Evolutionary conservation across 441 rosid genomes (phyloP), one percentile per base, ranked within the genome.

Genomic region (Syzygium malaccense): DNA sequence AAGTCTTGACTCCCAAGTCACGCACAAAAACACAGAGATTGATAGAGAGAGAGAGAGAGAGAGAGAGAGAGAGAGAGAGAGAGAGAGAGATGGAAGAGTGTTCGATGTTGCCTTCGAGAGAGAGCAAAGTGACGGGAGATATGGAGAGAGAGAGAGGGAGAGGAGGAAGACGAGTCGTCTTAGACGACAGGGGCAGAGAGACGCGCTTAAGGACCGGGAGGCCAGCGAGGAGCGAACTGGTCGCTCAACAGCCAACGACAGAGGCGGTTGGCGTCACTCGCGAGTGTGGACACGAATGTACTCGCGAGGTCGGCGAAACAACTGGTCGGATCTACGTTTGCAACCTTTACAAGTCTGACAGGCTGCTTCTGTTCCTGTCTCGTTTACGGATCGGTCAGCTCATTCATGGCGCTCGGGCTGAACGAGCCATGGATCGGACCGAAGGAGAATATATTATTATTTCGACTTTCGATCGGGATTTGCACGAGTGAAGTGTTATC

Each of bases 91-190:
- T 3, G 68, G 68, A 37, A 60, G 26, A 57, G 89, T 20, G 33
- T 75, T 84, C 92, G 90, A 88, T 85, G 88, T 94, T 92, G 83
- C 87, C 96, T 93, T 94, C 91, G 45, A 66, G 87, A 79, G 93
- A 87, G 93, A 94, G 96, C 94, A 92, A 94, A 91, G 93, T 91
- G 92, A 86, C 37, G 55, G 86, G 58, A 85, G 86, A 75, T 75
- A 75, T 41, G 87, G 85, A 48, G 90, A 86, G 86, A 90, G 86
- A 33, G 28, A 41, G 84, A 17, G 83, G 33, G 88, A 80, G 83
- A 85, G 86, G 26, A 49, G 85, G 75, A 64, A 25, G 78, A 66
- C 89, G 45, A 33, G 37, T 33, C 37, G 37, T 33, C 37, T 33
- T 33, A 33, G 37, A 33, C 37, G 33, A 83, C 89, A 3, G 89